phyloP scores from a whole-genome alignment of 2,329 filamentous ascomycete species.

The Fonsecaea erecta region DNA sequence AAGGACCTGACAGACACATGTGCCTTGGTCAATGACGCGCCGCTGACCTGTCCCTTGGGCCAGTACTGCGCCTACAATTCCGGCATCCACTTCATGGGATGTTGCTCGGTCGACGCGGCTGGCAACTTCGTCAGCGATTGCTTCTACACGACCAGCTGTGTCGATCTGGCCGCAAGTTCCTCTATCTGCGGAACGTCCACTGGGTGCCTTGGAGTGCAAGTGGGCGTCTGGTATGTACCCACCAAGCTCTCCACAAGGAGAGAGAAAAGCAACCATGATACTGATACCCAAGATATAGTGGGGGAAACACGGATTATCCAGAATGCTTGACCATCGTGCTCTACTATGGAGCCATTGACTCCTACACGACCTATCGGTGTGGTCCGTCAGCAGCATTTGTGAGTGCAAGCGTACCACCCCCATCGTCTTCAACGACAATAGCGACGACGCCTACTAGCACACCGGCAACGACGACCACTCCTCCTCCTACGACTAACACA shows the following conservation, averaged over 20 bases:
- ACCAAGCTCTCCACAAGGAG: too few species aligned
- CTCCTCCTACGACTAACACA: too few species aligned
- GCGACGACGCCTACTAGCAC: neutral
- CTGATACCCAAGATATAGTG: neutral
- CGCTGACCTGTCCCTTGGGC: neutral
- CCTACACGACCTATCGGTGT: neutral
- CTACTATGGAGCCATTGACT: neutral
- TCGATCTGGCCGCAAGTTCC: neutral
- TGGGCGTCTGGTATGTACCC: neutral
- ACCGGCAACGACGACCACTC: neutral
- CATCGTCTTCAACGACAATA: neutral
- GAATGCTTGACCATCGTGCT: slow-evolving; percentile 1
- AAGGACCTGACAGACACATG: neutral
- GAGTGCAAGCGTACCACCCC: neutral
- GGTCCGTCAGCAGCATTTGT: neutral
- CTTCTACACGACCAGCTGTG: slow-evolving; percentile 1
- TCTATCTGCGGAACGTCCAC: neutral
- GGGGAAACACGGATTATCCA: neutral
- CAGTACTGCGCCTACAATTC: neutral
- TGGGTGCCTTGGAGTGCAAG: neutral
- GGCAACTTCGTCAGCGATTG: neutral
- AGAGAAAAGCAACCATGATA: neutral
- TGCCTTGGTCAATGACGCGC: neutral
- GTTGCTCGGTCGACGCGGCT: neutral
- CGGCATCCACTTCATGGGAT: neutral